phyloP scores from a whole-genome alignment of 202 grass and related monocot species.

The Cymbopogon flexuosus region DNA sequence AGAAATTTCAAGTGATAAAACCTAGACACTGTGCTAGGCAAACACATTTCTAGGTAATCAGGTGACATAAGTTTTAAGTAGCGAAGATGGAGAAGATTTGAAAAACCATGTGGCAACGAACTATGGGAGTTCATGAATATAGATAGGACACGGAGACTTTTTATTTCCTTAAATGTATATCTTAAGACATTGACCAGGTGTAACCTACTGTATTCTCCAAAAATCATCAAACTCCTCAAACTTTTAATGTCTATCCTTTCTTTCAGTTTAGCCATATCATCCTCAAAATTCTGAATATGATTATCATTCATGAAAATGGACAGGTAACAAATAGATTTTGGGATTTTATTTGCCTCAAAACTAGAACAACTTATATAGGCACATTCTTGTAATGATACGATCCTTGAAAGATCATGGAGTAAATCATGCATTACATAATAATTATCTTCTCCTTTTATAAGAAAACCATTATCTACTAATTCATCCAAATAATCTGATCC shows the following conservation, averaged over 20 bases:
- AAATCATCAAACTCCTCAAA: constrained; percentile 22
- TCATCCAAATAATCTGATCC: constrained; percentile 11
- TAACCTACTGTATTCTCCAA: neutral
- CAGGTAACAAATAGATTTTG: neutral
- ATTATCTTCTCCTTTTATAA: neutral
- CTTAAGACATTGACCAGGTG: neutral
- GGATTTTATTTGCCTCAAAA: neutral
- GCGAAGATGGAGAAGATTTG: constrained; percentile 10
- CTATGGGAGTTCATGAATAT: neutral
- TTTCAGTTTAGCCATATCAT: constrained; percentile 19
- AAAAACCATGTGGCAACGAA: neutral
- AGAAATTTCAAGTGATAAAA: constrained; percentile 31
- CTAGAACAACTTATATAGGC: neutral
- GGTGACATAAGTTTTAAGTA: neutral
- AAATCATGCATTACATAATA: constrained; percentile 39
- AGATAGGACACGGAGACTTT: neutral
- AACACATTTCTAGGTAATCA: accelerated
- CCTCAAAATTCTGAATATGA: neutral
- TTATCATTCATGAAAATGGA: neutral
- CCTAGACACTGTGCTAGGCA: neutral
- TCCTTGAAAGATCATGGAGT: constrained; percentile 10
- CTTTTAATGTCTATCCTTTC: neutral
- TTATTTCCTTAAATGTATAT: neutral
- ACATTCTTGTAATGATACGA: constrained; percentile 24
- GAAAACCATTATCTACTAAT: constrained; percentile 22